Evolutionary conservation across 306 rosid species (phyloP).

Genomic region (Rosa chinensis): DNA sequence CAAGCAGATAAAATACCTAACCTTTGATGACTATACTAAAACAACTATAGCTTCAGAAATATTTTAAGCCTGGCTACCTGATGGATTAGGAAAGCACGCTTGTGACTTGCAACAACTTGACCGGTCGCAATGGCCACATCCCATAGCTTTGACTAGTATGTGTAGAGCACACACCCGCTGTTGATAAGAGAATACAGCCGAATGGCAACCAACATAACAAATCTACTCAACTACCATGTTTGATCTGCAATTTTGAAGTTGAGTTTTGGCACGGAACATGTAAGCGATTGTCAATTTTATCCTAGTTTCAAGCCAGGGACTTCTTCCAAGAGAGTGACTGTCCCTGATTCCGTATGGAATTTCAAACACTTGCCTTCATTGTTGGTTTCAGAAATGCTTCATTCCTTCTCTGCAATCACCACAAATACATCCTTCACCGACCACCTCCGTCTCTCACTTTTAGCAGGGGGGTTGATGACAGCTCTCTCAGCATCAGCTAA

Average conservation of each 20-base stretch:
- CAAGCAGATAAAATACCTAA: no score
- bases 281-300: neutral
- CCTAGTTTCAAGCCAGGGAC: neutral
- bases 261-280: neutral
- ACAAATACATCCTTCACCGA: slow-evolving; percentile 74
- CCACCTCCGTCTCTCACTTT: slow-evolving; percentile 64
- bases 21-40: no score
- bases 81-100: no score
- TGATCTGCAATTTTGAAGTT: neutral
- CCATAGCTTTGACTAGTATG: neutral
- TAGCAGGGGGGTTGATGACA: slow-evolving; percentile 73
- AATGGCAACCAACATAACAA: neutral
- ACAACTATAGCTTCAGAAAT: no score
- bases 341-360: neutral
- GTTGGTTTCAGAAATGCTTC: slow-evolving; percentile 15
- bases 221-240: neutral
- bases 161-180: neutral
- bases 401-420: slow-evolving; percentile 80
- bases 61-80: no score
- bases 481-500: slow-evolving; percentile 70
- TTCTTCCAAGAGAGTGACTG: neutral
- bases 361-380: neutral
- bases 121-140: neutral
- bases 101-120: neutral
- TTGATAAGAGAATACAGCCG: neutral